These are phyloP conservation scores for Akanthomyces dipterigenus DNA, from an alignment of 2,329 filamentous ascomycete species.

Conservation along the genomic window DNA sequence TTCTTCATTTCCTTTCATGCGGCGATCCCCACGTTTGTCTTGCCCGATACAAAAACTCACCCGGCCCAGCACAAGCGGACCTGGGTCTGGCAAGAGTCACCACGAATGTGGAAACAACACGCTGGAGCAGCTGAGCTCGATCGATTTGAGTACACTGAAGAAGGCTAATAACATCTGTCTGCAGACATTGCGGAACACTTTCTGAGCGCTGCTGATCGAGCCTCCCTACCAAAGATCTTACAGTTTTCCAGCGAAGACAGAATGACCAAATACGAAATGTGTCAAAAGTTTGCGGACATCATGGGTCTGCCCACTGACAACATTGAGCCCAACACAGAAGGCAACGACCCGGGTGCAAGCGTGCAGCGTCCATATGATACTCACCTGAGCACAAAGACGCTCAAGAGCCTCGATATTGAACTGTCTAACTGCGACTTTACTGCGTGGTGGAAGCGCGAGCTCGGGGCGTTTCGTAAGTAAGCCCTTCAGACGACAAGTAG, in stretches of 20 bases:
- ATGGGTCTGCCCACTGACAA: conserved; percentile 65
- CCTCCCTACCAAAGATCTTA: conserved; percentile 59
- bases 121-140: background rate
- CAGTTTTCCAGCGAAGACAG: conserved; percentile 84
- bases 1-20: conserved; percentile 10
- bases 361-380: conserved; percentile 83
- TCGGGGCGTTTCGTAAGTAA: conserved; percentile 51
- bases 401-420: conserved; percentile 68
- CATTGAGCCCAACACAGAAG: conserved; percentile 63
- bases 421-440: conserved; percentile 68
- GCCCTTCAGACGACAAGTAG: conserved; percentile 14
- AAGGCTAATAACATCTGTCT: background rate
- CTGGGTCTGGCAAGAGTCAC: background rate
- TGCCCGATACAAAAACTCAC: background rate
- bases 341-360: conserved; percentile 62
- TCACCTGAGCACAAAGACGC: conserved; percentile 69
- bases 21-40: background rate
- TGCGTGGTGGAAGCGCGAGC: conserved; percentile 70
- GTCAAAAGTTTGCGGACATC: conserved; percentile 68
- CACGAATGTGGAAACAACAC: background rate
- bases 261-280: conserved; percentile 88
- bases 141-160: background rate
- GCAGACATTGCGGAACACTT: conserved; percentile 67
- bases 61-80: background rate
- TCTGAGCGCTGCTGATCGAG: conserved; percentile 40